These are phyloP conservation scores for Fragilariopsis cylindrus DNA, from an alignment of 108 stramenopile genomes.

Conservation along the genomic window DNA sequence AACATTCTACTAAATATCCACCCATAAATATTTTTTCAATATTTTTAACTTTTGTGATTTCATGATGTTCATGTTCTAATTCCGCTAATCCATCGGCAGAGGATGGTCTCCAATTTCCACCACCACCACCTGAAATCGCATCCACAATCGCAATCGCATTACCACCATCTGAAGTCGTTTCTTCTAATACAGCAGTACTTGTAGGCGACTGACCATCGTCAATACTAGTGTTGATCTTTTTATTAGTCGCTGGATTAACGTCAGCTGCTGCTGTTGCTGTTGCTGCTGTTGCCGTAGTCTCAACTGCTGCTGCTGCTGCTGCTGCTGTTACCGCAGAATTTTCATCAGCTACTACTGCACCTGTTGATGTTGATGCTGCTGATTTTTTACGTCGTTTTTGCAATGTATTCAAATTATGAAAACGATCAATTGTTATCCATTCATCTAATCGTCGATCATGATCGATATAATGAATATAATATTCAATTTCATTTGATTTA, in stretches of 20 bases:
- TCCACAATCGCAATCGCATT: not conserved
- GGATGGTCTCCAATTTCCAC: conserved; percentile 71
- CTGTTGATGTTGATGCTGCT: too few relatives aligned
- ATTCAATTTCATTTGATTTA: conserved; percentile 57
- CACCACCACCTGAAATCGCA: conserved; percentile 32
- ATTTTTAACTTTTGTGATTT: conserved; percentile 99
- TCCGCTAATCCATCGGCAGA: conserved; percentile 66
- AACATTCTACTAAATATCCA: conserved; percentile 88
- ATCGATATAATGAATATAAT: conserved; percentile 84
- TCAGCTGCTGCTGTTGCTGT: conserved; percentile 1
- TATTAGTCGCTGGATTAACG: not conserved
- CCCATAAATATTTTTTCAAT: conserved; percentile 94
- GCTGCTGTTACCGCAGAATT: too few relatives aligned
- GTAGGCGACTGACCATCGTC: not conserved
- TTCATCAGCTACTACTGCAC: too few relatives aligned
- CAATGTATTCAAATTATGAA: conserved; percentile 33
- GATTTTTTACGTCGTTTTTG: not conserved
- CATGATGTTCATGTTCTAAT: conserved; percentile 96
- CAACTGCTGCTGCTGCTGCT: conserved; percentile 46
- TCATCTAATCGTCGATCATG: conserved; percentile 88
- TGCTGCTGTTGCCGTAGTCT: not conserved
- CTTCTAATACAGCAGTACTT: not conserved
- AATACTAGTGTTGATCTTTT: not conserved
- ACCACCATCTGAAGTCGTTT: not conserved
- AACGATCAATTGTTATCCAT: conserved; percentile 72